Evolutionary conservation across 805 yeast species (phyloP), one percentile per base, ranked within the genome.

Genomic region (Phaffomyces thermotolerans): DNA sequence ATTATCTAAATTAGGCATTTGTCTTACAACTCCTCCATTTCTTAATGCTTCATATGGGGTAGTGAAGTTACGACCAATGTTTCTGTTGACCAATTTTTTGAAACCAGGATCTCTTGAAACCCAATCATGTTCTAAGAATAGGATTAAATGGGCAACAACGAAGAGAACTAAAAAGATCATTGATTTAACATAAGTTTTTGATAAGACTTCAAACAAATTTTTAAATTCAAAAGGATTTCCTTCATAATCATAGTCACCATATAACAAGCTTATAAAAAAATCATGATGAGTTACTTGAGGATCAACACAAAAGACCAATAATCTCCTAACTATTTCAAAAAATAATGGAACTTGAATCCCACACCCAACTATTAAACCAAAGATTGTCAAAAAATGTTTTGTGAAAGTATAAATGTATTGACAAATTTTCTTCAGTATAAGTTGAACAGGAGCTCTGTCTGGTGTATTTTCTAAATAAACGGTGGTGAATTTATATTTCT

Each of bases 61-160:
- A 15, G 9, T 25, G 12, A 25, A 62, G 59, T 39, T 40, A 22
- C 41, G 71, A 3, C 93, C 93, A 37, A 84, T 75, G 46, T 72
- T 75, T 49, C 69, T 76, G 42, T 71, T 58, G 15, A 84, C 65
- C 57, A 82, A 69, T 54, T 76, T 78, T 25, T 67, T 60, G 58
- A 81, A 82, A 0, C 87, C 88, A 39, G 79, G 78, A 58, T 84
- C 95, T 43, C 79, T 66, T 2, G 77, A 75, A 14, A 84, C 82
- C 78, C 84, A 79, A 52, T 83, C 89, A 56, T 81, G 84, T 48
- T 75, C 79, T 20, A 79, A 66, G 54, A 76, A 75, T 7, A 78
- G 45, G 6, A 77, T 72, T 15, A 75, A 48, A 44, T 68, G 71
- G 23, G 72, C 59, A 4, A 71, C 44, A 2, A 73, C 59, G 18